Base-by-base conservation (phyloP, 169 alveolate species). In the Theileria annulata region DNA sequence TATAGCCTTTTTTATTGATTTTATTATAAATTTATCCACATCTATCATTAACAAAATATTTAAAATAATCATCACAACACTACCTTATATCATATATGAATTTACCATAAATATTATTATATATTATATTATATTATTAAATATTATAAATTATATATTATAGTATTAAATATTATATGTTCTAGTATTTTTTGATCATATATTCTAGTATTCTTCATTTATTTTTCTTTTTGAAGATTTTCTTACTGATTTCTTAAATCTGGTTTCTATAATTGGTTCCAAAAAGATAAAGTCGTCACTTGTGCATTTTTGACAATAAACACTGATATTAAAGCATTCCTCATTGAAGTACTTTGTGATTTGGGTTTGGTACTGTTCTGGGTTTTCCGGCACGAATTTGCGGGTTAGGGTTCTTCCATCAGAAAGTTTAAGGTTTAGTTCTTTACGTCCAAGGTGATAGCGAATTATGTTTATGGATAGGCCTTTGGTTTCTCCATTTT, bases 11-110 rank as follows among this genome's bases (percentile, higher is more conserved):
- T 31, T 59, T 10, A 59, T 30, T 12, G 35, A 59, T 10, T 59
- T 59, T 59, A 30, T 31, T 59, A 31, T 59, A 0, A 30, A n/a
- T 59, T 59, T 59, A 30, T 59, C 49, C 68, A 59, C 35, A 59
- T 59, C 68, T 30, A 28, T 59, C 49, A 31, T 28, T 30, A 31
- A 30, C 33, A 59, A 30, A 59, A 3, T 31, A 30, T 59, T 59
- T 10, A 10, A 30, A 59, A 30, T 31, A 59, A 30, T 31, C n/a
- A 8, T 1, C 8, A 59, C 47, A 28, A 59, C 15, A 30, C 17
- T 28, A 8, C 47, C 47, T 59, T 17, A 59, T 30, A 28, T 30
- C n/a, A n/a, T n/a, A n/a, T n/a, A n/a, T n/a, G n/a, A n/a, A n/a
- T n/a, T n/a, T n/a, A n/a, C n/a, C n/a, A n/a, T n/a, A n/a, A n/a